A percentile compares a stretch with the other conserved stretches of the same genome.
Conservation (phyloP, 2,329 filamentous ascomycete species). For the Fusarium vanettenii region DNA sequence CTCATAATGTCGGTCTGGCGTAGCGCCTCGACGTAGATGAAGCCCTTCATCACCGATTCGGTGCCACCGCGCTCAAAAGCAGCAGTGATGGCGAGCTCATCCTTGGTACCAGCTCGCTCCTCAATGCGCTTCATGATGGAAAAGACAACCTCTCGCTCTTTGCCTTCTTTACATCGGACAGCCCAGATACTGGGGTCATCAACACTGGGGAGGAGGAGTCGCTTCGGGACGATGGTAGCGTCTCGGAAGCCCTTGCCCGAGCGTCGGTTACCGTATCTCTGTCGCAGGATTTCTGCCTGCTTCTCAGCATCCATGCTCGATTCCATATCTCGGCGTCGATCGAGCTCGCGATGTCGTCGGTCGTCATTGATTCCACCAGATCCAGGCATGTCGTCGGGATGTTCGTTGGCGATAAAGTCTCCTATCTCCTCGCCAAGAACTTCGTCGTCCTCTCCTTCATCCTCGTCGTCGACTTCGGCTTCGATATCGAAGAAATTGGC, state of each 20-base stretch:
- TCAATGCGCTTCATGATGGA: constrained; percentile 90
- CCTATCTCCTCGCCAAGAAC: constrained; percentile 87
- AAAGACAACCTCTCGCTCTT: constrained; percentile 91
- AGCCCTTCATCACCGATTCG: constrained; percentile 87
- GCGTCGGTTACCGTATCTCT: constrained; percentile 87
- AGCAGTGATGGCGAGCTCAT: constrained; percentile 85
- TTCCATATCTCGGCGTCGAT: constrained; percentile 89
- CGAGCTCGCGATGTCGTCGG: constrained; percentile 91
- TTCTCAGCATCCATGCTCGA: constrained; percentile 93
- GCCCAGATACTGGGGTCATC: constrained; percentile 98
- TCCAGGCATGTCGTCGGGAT: constrained; percentile 89
- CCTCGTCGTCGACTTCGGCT: constrained; percentile 96
- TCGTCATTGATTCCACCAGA: constrained; percentile 87
- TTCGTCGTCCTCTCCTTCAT: constrained; percentile 88
- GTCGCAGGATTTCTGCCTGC: constrained; percentile 85
- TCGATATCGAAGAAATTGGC: constrained; percentile 97
- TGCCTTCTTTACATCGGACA: constrained; percentile 91
- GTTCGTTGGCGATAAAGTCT: constrained; percentile 87
- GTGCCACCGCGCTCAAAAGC: constrained; percentile 89
- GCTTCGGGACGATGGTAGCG: constrained; percentile 83
- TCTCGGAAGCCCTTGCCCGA: constrained; percentile 73
- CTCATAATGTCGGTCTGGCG: constrained; percentile 87
- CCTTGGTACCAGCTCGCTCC: constrained; percentile 80
- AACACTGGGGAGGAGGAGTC: constrained; percentile 88
- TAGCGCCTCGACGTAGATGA: constrained; percentile 93